Evolutionary conservation across 108 stramenopile species (phyloP).

Genomic region (Nitzschia sp.): DNA sequence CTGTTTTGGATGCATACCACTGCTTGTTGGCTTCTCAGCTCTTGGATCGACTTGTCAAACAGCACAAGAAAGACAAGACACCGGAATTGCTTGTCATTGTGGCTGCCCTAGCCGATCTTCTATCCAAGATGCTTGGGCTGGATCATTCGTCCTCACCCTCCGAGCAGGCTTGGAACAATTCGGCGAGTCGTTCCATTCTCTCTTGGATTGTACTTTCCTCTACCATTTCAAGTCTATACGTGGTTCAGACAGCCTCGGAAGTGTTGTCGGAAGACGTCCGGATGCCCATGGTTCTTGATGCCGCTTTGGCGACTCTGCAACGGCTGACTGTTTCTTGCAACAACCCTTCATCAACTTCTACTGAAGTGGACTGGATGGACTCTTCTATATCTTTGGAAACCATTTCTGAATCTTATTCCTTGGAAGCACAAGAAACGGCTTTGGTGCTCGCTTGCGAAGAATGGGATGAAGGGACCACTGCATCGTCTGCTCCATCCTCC

Average conservation of each 20-base stretch:
- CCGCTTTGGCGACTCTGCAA: slow-evolving; percentile 14
- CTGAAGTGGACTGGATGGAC: slow-evolving; percentile 1
- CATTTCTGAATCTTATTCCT: too few species aligned
- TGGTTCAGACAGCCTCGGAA: too few species aligned
- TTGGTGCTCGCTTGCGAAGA: slow-evolving; percentile 2
- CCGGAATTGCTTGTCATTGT: slow-evolving; percentile 8
- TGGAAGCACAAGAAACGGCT: background rate
- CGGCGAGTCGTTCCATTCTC: slow-evolving; percentile 22
- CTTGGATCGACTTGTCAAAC: slow-evolving; percentile 31
- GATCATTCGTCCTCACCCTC: background rate
- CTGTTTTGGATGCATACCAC: slow-evolving; percentile 23
- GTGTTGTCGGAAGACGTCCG: too few species aligned
- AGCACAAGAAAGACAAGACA: background rate
- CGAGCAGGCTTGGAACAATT: background rate
- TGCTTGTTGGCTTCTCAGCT: slow-evolving; percentile 33
- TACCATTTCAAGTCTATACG: slow-evolving; percentile 16
- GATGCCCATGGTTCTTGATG: background rate
- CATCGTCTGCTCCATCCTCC: background rate
- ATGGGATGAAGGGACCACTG: background rate
- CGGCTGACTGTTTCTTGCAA: background rate
- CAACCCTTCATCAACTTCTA: background rate
- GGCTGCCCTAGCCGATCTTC: slow-evolving; percentile 22
- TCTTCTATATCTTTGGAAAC: background rate
- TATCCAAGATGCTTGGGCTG: slow-evolving; percentile 25
- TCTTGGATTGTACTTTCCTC: slow-evolving; percentile 29